Evolutionary conservation across 225 moss, liverwort and hornwort genomes (phyloP).

Genomic region (Asterella californica): DNA sequence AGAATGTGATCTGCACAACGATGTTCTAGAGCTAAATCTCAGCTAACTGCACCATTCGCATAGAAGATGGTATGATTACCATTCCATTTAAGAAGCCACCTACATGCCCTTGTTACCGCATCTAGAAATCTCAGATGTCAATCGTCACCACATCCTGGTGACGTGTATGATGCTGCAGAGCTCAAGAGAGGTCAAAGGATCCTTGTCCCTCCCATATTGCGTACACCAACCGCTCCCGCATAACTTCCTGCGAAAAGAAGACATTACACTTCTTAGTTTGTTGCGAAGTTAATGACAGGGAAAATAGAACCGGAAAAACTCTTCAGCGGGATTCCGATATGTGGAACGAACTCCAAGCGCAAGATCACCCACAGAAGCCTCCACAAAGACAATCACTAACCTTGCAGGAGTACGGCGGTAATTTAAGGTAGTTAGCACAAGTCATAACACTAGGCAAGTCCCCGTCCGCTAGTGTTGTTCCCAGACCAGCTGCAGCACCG

Average conservation of each 20-base stretch:
- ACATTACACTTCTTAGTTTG: background rate
- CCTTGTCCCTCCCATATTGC: constrained; percentile 98
- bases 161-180: constrained; percentile 4
- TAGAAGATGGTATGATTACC: constrained; percentile 28
- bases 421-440: constrained; percentile 93
- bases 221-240: constrained; percentile 92
- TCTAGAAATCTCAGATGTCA: constrained; percentile 26
- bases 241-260: constrained; percentile 65
- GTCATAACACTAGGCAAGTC: constrained; percentile 99
- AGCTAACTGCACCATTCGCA: constrained; percentile 19
- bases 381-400: constrained; percentile 29
- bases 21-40: constrained; percentile 27
- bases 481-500: constrained; percentile 74
- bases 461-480: constrained; percentile 88
- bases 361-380: background rate
- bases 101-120: constrained; percentile 22
- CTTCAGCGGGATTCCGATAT: background rate
- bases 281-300: too few relatives aligned
- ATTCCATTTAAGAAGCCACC: constrained; percentile 32
- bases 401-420: constrained; percentile 99
- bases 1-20: constrained; percentile 46
- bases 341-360: background rate
- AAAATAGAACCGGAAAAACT: background rate
- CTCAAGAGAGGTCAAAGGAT: constrained; percentile 93
- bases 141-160: constrained; percentile 18